These are phyloP conservation scores for Quercus berberidifolia DNA, from an alignment of 306 rosid genomes.

Conservation along the genomic window DNA sequence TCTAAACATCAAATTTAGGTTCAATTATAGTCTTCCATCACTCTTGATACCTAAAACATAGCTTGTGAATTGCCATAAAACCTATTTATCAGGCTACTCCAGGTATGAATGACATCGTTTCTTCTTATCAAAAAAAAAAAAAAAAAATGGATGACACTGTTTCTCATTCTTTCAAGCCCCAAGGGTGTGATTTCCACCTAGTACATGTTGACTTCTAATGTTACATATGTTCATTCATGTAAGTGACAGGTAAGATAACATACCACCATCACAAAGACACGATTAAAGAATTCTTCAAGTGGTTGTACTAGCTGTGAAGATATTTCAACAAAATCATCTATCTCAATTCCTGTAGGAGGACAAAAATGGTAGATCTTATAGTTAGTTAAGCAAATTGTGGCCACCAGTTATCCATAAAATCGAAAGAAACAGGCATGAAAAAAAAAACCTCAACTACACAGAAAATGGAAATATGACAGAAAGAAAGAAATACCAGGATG, in stretches of 20 bases:
- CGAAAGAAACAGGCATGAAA: not conserved
- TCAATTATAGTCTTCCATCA: not conserved
- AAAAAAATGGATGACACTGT: not conserved
- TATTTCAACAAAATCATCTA: conserved; percentile 58
- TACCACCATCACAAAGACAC: conserved; percentile 97
- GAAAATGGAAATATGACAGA: not conserved
- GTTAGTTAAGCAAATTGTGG: conserved; percentile 4
- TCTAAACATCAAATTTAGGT: not conserved
- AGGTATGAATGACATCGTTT: not conserved
- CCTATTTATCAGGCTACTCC: not conserved
- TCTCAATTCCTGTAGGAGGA: conserved; percentile 51
- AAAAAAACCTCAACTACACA: not conserved
- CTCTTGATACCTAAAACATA: not conserved
- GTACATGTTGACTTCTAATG: not conserved
- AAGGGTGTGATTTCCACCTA: not conserved
- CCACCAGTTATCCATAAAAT: not conserved
- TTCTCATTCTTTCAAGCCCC: not conserved
- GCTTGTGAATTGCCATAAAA: not conserved
- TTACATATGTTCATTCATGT: not conserved
- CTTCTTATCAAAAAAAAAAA: too few species aligned
- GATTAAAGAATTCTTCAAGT: conserved; percentile 79
- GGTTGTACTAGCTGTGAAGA: conserved; percentile 81
- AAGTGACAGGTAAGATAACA: conserved; percentile 23
- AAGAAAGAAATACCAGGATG: conserved; percentile 45
- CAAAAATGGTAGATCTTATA: conserved; percentile 13